Evolutionary conservation across 2,329 filamentous ascomycete genomes (phyloP).

Genomic region (Allantophomopsis lycopodina): DNA sequence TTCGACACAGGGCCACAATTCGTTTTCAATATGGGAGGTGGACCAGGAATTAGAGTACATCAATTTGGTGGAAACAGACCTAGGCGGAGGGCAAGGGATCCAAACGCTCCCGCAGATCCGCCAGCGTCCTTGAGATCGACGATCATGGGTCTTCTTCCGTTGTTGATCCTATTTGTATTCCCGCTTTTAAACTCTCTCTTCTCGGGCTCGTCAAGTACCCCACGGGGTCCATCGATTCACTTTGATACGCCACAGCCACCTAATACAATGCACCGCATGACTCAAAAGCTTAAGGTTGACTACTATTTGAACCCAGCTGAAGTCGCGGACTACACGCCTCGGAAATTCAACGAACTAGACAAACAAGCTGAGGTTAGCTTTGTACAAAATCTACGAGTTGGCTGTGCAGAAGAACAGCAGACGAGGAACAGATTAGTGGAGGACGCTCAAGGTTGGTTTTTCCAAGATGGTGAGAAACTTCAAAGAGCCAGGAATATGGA

Average conservation of each 20-base stretch:
- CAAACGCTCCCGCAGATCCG: constrained; percentile 34
- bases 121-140: constrained; percentile 34
- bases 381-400: constrained; percentile 48
- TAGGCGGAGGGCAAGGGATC: constrained; percentile 59
- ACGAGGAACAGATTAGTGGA: constrained; percentile 39
- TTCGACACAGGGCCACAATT: constrained; percentile 78
- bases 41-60: constrained; percentile 84
- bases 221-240: constrained; percentile 54
- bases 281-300: constrained; percentile 55
- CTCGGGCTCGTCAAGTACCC: constrained; percentile 33
- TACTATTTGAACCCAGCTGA: constrained; percentile 81
- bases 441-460: constrained; percentile 60
- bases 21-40: constrained; percentile 89
- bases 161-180: constrained; percentile 79
- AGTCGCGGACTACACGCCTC: constrained; percentile 52
- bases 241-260: constrained; percentile 62
- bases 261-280: constrained; percentile 61
- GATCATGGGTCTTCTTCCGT: constrained; percentile 67
- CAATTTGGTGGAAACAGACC: constrained; percentile 80
- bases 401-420: constrained; percentile 63
- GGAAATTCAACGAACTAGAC: constrained; percentile 65
- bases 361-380: constrained; percentile 62
- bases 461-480: constrained; percentile 48
- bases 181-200: constrained; percentile 75
- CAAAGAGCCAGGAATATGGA: constrained; percentile 31